Evolutionary conservation across 148 eudicot species (phyloP).

Genomic region (Silene conica): DNA sequence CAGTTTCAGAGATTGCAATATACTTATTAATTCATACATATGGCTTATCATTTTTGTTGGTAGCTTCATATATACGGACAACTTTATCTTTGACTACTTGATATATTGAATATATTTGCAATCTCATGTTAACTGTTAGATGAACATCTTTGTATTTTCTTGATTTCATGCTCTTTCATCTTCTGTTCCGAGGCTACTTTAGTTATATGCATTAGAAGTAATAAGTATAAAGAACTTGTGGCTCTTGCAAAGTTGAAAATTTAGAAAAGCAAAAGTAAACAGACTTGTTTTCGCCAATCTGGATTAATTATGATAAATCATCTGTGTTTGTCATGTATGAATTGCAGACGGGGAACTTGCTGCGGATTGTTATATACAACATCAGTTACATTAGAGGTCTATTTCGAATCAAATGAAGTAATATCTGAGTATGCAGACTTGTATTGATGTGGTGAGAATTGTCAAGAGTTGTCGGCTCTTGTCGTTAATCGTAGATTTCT

Average conservation of each 20-base stretch:
- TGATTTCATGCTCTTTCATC: neutral
- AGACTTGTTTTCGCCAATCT: neutral
- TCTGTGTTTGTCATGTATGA: neutral
- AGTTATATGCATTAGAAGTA: constrained; percentile 29
- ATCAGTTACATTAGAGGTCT: constrained; percentile 95
- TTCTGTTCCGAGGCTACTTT: neutral
- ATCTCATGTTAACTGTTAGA: neutral
- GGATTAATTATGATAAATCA: neutral
- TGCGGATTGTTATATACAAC: constrained; percentile 89
- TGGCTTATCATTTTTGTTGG: neutral
- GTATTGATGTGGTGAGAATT: neutral
- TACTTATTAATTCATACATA: no score
- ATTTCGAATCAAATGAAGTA: no score
- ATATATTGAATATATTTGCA: neutral
- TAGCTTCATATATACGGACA: neutral
- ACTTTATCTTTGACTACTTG: neutral
- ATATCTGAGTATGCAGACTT: constrained; percentile 39
- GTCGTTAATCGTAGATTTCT: neutral
- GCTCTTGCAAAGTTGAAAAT: neutral
- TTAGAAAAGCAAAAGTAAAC: neutral
- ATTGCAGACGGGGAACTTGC: constrained; percentile 81
- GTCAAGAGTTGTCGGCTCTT: neutral
- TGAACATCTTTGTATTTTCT: neutral
- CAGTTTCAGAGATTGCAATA: no score
- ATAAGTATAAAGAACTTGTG: neutral